Conservation (phyloP, 139 green algal species). For the Nannochloris sp. region DNA sequence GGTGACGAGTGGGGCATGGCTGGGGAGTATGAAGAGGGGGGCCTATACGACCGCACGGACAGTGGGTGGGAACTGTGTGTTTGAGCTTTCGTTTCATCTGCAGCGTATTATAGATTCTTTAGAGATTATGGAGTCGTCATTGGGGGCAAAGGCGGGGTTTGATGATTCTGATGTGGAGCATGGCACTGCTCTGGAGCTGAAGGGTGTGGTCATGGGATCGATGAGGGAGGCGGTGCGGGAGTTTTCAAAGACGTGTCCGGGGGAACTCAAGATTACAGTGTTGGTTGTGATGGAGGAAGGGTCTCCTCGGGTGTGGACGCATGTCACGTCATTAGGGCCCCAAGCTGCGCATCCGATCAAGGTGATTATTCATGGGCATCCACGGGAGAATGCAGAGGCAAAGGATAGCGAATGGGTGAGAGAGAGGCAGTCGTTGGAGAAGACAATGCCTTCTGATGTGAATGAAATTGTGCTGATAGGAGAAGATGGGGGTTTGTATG, state of each 20-base stretch:
- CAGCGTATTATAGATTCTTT: constrained; percentile 37
- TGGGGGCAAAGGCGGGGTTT: too few species aligned
- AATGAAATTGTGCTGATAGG: constrained; percentile 33
- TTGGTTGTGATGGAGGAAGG: neutral
- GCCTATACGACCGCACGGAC: constrained; percentile 59
- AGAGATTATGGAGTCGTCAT: constrained; percentile 9
- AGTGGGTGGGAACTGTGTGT: constrained; percentile 27
- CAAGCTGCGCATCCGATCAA: constrained; percentile 40
- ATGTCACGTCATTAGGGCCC: constrained; percentile 32
- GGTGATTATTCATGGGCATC: constrained; percentile 32
- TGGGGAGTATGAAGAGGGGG: constrained; percentile 19
- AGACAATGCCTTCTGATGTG: constrained; percentile 14
- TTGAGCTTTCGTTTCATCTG: constrained; percentile 51
- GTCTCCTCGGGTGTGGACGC: constrained; percentile 4
- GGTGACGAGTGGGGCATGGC: neutral
- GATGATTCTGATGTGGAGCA: neutral
- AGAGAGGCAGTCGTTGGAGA: constrained; percentile 35
- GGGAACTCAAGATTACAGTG: constrained; percentile 14
- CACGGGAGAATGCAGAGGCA: constrained; percentile 41
- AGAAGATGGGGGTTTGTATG: constrained; percentile 25
- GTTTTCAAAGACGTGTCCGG: neutral
- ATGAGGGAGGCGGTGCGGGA: constrained; percentile 29
- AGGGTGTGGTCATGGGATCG: constrained; percentile 39
- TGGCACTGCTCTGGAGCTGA: neutral
- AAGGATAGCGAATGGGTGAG: constrained; percentile 64